A percentile compares a stretch with the other conserved stretches of the same genome.
phyloP scores from a whole-genome alignment of 352 stramenopile genomes.

The Globisporangium okanoganense region DNA sequence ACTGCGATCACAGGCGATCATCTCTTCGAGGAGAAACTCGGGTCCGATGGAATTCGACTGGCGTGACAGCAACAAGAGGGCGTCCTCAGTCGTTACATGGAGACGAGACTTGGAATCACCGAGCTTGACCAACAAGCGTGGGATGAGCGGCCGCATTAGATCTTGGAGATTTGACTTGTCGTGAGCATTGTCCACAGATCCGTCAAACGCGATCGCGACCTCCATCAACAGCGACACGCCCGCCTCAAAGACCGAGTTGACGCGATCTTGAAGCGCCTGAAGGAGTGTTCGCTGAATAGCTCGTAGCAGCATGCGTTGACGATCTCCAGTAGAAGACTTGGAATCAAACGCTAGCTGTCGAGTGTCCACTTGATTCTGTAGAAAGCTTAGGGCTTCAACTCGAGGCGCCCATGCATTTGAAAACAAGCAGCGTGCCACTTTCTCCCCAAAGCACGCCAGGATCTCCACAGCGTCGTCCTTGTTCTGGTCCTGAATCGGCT shows the following conservation, averaged over 20 bases:
- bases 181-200: constrained; percentile 5
- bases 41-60: constrained; percentile 53
- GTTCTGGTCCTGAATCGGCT: constrained; percentile 63
- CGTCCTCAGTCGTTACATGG: constrained; percentile 72
- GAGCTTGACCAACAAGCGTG: constrained; percentile 66
- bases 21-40: constrained; percentile 71
- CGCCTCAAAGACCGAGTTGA: constrained; percentile 78
- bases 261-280: constrained; percentile 62
- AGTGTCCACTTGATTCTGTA: constrained; percentile 64
- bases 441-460: constrained; percentile 62
- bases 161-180: constrained; percentile 34
- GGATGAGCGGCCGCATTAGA: constrained; percentile 59
- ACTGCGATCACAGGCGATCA: constrained; percentile 66
- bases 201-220: constrained; percentile 57
- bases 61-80: constrained; percentile 62
- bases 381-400: constrained; percentile 71
- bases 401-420: constrained; percentile 80
- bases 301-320: background rate
- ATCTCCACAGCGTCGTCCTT: constrained; percentile 43
- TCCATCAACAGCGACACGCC: constrained; percentile 70
- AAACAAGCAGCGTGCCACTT: constrained; percentile 68
- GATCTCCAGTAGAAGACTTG: constrained; percentile 3
- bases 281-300: constrained; percentile 51
- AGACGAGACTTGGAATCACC: constrained; percentile 71
- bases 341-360: constrained; percentile 45